Evolutionary conservation across 441 rosid species (phyloP).

Genomic region (Macaranga tanarius): DNA sequence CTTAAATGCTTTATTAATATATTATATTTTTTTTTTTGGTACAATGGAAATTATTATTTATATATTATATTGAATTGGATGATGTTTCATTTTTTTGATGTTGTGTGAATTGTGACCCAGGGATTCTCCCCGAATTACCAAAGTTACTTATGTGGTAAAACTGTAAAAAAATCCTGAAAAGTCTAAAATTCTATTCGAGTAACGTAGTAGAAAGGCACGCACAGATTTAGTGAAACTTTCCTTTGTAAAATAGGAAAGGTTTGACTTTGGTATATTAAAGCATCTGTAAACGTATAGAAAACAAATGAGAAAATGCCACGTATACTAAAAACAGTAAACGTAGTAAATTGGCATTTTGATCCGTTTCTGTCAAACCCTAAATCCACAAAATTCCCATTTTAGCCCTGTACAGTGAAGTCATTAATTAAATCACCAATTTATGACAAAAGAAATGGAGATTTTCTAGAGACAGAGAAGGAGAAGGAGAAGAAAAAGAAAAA

Average conservation of each 20-base stretch:
- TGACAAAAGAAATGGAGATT: conserved; percentile 26
- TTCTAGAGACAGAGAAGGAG: conserved; percentile 17
- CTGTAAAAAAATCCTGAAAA: too few relatives aligned
- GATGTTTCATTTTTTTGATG: too few relatives aligned
- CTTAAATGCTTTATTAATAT: too few relatives aligned
- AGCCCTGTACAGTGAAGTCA: conserved; percentile 41
- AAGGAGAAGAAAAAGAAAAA: not conserved
- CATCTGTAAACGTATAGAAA: conserved; percentile 33
- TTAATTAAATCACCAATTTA: conserved; percentile 42
- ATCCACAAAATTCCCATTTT: conserved; percentile 28
- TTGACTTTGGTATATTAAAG: conserved; percentile 32
- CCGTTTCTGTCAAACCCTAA: conserved; percentile 26
- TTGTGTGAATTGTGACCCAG: too few relatives aligned
- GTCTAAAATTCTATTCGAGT: too few relatives aligned
- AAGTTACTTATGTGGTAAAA: too few relatives aligned
- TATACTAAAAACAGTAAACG: conserved; percentile 27
- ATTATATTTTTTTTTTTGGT: too few relatives aligned
- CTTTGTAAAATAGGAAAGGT: conserved; percentile 21
- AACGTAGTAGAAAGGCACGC: too few relatives aligned
- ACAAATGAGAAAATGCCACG: conserved; percentile 33
- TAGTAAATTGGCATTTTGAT: conserved; percentile 26
- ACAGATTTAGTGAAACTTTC: not conserved
- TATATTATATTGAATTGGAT: too few relatives aligned
- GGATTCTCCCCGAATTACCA: too few relatives aligned
- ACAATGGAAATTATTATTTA: too few relatives aligned